Evolutionary conservation across 176 grass and related monocot genomes (phyloP), one percentile per base, ranked within the genome.

Genomic region (Sorghum bicolor): DNA sequence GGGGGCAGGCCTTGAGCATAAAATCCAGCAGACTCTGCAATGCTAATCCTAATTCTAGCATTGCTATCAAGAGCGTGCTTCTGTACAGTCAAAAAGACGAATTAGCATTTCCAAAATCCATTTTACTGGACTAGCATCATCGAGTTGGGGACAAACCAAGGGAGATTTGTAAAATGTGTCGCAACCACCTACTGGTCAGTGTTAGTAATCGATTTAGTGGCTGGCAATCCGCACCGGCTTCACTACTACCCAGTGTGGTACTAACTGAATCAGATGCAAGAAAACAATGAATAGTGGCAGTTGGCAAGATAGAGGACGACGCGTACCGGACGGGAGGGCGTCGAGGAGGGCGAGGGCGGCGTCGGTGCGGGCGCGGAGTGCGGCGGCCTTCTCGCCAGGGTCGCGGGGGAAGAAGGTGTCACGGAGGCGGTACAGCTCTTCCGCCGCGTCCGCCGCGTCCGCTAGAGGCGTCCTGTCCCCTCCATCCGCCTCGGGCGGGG

Each of bases 341-440:
- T 92, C 88, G 86, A 97, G 88, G 34, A 79, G 39, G 5, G 86
- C 62, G 71, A 97, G 87, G 9, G 88, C 86, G 6, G 84, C 22
- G 67, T 91, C 90, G 19, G 90, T 88, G 15, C 84, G 47, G 57
- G 90, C 45, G 44, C 84, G 90, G 55, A 97, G 90, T 26, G 79
- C 89, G 19, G 90, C 84, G 22, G 67, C 24, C 86, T 97, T 97
- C 62, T 97, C 88, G 13, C 69, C 57, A 41, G 86, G 90, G 81
- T 97, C 86, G 36, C 7, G 71, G 19, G 92, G 92, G 58, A 97
- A 97, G 79, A 87, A 94, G 8, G 88, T 97, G 81, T 97, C 94
- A 30, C 92, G 94, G 80, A 97, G 50, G 63, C 64, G 88, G 82
- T 97, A 97, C 31, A 97, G 70, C 68, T 97, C 92, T 20, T 92